Percentiles rank a stretch among this genome's conserved stretches.
Evolutionary conservation across 2,329 filamentous ascomycete genomes (phyloP).

Genomic region (Epichloe coenophiala): DNA sequence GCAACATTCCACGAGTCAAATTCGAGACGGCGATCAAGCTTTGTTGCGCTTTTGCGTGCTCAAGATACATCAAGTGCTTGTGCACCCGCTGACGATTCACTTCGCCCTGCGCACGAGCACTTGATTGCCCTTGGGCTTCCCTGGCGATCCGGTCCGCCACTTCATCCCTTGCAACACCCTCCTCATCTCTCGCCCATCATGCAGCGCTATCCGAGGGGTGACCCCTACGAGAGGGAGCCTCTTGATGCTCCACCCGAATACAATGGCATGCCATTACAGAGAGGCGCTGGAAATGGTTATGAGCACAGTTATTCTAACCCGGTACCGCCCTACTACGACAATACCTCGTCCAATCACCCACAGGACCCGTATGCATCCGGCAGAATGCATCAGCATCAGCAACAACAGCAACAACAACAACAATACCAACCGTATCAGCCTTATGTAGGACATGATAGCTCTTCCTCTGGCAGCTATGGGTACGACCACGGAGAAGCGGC

Average conservation of each 20-base stretch:
- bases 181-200: constrained; percentile 10
- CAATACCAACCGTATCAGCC: neutral
- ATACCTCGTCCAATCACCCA: constrained; percentile 7
- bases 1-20: neutral
- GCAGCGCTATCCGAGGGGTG: constrained; percentile 18
- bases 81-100: neutral
- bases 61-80: neutral
- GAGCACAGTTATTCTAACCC: neutral
- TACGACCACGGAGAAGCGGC: neutral
- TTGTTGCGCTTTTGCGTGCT: neutral
- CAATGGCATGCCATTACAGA: neutral
- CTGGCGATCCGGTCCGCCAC: neutral
- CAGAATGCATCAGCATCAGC: neutral
- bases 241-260: constrained; percentile 14
- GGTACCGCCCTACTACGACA: constrained; percentile 17
- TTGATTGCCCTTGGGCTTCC: neutral
- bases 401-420: neutral
- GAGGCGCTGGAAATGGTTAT: constrained; percentile 10
- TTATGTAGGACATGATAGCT: neutral
- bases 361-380: neutral
- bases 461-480: neutral
- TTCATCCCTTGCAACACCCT: too few relatives aligned
- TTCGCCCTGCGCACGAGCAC: neutral
- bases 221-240: constrained; percentile 23
- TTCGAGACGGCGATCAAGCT: neutral